A percentile compares a stretch with the other conserved stretches of the same genome.
phyloP scores from a whole-genome alignment of 371 early-diverging fungal genomes.

The Mucor piriformis region DNA sequence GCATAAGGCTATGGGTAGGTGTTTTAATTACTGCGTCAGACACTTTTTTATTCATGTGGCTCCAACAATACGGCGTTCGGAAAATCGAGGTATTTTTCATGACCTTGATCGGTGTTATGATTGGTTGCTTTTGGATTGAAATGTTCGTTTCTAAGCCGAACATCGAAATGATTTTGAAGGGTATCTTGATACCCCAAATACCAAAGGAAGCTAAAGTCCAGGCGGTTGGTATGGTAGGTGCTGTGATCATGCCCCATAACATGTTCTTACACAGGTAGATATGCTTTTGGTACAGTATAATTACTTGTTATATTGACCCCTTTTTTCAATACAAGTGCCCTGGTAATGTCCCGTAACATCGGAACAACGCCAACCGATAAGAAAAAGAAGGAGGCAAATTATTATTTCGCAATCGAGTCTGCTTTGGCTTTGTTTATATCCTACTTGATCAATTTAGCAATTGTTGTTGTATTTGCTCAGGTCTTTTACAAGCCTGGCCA shows the following conservation, averaged over 20 bases:
- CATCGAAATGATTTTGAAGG: conserved; percentile 54
- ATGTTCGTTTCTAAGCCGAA: conserved; percentile 65
- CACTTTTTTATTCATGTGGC: conserved; percentile 66
- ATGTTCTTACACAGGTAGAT: conserved; percentile 67
- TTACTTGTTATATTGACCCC: neutral
- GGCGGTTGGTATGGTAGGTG: conserved; percentile 74
- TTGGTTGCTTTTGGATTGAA: conserved; percentile 69
- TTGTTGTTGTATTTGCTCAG: conserved; percentile 72
- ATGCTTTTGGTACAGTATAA: conserved; percentile 7
- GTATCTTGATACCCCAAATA: conserved; percentile 62
- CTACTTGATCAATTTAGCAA: conserved; percentile 72
- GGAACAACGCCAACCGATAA: conserved; percentile 46
- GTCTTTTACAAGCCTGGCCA: conserved; percentile 59
- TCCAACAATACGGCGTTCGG: conserved; percentile 69
- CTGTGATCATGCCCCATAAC: conserved; percentile 80
- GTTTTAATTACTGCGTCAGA: conserved; percentile 74
- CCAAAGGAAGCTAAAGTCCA: conserved; percentile 62
- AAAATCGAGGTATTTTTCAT: conserved; percentile 71
- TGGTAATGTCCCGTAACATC: conserved; percentile 63
- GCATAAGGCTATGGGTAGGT: conserved; percentile 63
- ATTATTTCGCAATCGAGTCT: conserved; percentile 73
- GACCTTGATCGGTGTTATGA: conserved; percentile 64
- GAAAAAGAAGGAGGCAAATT: conserved; percentile 68
- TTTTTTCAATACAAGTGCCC: conserved; percentile 39
- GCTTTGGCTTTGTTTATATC: conserved; percentile 65